Evolutionary conservation across 148 eudicot genomes (phyloP), one percentile per base, ranked within the genome.

Genomic region (Persicaria tinctoria): DNA sequence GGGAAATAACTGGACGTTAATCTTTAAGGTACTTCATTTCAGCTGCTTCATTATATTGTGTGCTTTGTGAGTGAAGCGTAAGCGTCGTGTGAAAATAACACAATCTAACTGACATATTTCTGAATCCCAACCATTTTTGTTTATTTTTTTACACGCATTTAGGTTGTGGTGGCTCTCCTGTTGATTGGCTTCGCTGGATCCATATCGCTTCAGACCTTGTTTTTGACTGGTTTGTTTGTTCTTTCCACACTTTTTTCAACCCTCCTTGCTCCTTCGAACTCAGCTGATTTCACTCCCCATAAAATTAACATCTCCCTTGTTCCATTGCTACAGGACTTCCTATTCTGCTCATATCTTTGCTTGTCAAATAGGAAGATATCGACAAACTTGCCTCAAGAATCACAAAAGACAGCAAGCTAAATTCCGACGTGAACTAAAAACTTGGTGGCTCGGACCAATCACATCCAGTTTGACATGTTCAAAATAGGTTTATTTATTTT

Each of bases 1-100:
- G 79, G 96, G 97, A 68, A 75, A 85, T 72, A 90, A 94, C 75
- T 86, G 90, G 92, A 74, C 60, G 70, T 75, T 89, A 56, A 89
- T 91, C 76, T 55, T 87, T 51, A 88, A 91, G 98, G 98, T 91
- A 85, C 50, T 57, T 71, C 60, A 2, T 57, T 57, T 59, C 23
- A 18, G 17, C 12, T 14, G 14, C 74, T 57, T n/a, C 32, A 13
- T 57, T 57, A 18, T 57, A 3, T 17, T 18, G 20, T 54, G 12
- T 8, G 13, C 53, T 50, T 50, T 50, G 53, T 2, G 53, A 50
- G 16, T 2, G 66, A 17, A 20, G 27, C 27, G 27, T 23, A 60
- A 60, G 12, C 23, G n/a, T 63, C 10, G 1, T 8, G 32, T 69
- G 50, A 1, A 16, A 38, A 27, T 10, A 60, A 9, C 50, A 48